A percentile compares a stretch with the other conserved stretches of the same genome.
These are phyloP conservation scores for Cochlearia excelsa DNA, from an alignment of 345 rosid genomes.

Conservation along the genomic window DNA sequence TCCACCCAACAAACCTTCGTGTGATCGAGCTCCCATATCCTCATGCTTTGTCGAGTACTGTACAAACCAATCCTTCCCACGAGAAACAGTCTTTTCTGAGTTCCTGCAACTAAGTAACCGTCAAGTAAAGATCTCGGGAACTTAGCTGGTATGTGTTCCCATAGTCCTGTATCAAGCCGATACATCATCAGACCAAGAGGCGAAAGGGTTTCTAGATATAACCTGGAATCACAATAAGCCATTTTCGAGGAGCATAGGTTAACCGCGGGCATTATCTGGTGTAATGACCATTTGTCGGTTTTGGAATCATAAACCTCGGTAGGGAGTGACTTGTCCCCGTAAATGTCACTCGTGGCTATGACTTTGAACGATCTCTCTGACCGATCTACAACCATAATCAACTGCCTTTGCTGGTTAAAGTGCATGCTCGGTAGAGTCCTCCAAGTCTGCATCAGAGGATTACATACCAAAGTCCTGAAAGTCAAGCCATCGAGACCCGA, in stretches of 20 bases:
- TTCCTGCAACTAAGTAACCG: slow-evolving; percentile 94
- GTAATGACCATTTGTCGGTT: slow-evolving; percentile 66
- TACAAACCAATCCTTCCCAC: slow-evolving; percentile 94
- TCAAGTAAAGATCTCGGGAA: slow-evolving; percentile 90
- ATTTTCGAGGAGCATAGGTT: slow-evolving; percentile 92
- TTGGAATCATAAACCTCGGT: slow-evolving; percentile 92
- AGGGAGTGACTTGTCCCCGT: slow-evolving; percentile 80
- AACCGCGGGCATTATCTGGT: slow-evolving; percentile 93
- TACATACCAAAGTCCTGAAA: slow-evolving; percentile 80
- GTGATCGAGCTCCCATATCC: slow-evolving; percentile 96
- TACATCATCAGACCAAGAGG: slow-evolving; percentile 97
- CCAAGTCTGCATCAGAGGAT: slow-evolving; percentile 85
- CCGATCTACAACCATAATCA: slow-evolving; percentile 85
- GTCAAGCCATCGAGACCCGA: slow-evolving; percentile 85
- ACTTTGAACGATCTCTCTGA: slow-evolving; percentile 72
- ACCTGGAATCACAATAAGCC: slow-evolving; percentile 87
- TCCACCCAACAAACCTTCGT: slow-evolving; percentile 76
- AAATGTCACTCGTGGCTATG: slow-evolving; percentile 84
- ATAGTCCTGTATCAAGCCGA: slow-evolving; percentile 64
- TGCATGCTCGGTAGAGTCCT: slow-evolving; percentile 83
- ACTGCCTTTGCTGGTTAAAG: slow-evolving; percentile 78
- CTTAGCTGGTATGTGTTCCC: slow-evolving; percentile 95
- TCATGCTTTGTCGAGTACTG: slow-evolving; percentile 93
- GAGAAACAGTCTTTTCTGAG: slow-evolving; percentile 80
- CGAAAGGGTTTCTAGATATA: slow-evolving; percentile 90